phyloP scores from a whole-genome alignment of 306 rosid species.

The Astragalus membranaceus region DNA sequence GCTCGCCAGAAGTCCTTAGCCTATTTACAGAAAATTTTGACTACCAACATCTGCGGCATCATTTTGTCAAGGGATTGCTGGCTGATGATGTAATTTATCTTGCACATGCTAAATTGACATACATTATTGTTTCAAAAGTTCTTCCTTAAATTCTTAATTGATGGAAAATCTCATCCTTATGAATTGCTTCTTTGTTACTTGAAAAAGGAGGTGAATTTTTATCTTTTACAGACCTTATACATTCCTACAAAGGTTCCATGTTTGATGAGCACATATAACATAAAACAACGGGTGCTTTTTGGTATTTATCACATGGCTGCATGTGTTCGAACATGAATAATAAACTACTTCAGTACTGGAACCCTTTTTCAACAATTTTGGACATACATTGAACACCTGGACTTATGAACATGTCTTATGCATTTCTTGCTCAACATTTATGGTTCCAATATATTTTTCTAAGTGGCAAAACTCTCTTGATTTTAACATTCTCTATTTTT shows the following conservation, averaged over 20 bases:
- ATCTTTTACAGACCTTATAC: neutral
- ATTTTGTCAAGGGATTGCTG: slow-evolving; percentile 95
- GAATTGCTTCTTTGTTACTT: neutral
- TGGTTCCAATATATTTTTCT: too few relatives aligned
- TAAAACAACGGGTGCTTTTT: neutral
- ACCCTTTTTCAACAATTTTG: neutral
- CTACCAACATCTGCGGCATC: slow-evolving; percentile 94
- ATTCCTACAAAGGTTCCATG: neutral
- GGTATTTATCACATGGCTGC: slow-evolving; percentile 3
- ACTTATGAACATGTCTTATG: neutral
- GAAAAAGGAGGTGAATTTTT: neutral
- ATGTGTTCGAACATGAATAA: neutral
- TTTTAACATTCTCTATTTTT: too few relatives aligned
- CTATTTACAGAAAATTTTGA: slow-evolving; percentile 96
- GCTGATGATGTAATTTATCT: slow-evolving; percentile 68
- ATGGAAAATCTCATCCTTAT: slow-evolving; percentile 3
- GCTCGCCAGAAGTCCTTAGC: slow-evolving; percentile 96
- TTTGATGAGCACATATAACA: neutral
- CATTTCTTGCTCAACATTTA: too few relatives aligned
- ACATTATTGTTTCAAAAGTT: slow-evolving; percentile 14
- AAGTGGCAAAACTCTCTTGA: too few relatives aligned
- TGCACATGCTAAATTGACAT: slow-evolving; percentile 6
- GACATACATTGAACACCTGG: neutral
- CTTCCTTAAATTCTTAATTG: slow-evolving; percentile 1
- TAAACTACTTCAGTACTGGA: neutral